phyloP scores from a whole-genome alignment of 1,139 yeast genomes.

The Pichia sp. region DNA sequence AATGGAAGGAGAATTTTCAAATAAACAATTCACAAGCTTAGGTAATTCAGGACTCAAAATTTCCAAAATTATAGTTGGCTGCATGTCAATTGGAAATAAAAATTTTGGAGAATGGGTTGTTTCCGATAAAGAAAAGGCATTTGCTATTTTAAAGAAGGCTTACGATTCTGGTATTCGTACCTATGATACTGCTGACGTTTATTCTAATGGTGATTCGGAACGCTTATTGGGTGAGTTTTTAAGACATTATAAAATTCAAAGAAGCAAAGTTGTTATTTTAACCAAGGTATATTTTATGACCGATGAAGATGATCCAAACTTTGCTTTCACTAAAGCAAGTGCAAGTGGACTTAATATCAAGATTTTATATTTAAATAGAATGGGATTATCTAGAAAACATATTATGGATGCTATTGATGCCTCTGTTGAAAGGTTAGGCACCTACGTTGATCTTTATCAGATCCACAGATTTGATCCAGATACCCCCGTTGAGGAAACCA shows the following conservation, averaged over 20 bases:
- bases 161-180: slow-evolving; percentile 54
- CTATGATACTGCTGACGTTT: slow-evolving; percentile 52
- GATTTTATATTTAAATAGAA: slow-evolving; percentile 35
- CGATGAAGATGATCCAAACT: slow-evolving; percentile 25
- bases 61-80: slow-evolving; percentile 53
- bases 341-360: slow-evolving; percentile 22
- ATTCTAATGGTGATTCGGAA: slow-evolving; percentile 47
- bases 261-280: slow-evolving; percentile 48
- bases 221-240: slow-evolving; percentile 43
- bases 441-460: slow-evolving; percentile 48
- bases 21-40: too few species aligned
- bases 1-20: too few species aligned
- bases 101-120: slow-evolving; percentile 47
- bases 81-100: slow-evolving; percentile 52
- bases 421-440: slow-evolving; percentile 49
- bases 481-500: slow-evolving; percentile 46
- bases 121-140: slow-evolving; percentile 40
- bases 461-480: slow-evolving; percentile 48
- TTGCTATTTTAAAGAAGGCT: slow-evolving; percentile 44
- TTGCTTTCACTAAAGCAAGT: slow-evolving; percentile 17
- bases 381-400: slow-evolving; percentile 53
- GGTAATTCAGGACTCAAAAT: slow-evolving; percentile 44
- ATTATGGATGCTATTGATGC: slow-evolving; percentile 48
- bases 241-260: slow-evolving; percentile 40
- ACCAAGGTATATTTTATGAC: slow-evolving; percentile 38